Percentiles rank a stretch among this genome's conserved stretches.
These are phyloP conservation scores for Globisporangium barbulae DNA, from an alignment of 352 stramenopile species.

Conservation along the genomic window DNA sequence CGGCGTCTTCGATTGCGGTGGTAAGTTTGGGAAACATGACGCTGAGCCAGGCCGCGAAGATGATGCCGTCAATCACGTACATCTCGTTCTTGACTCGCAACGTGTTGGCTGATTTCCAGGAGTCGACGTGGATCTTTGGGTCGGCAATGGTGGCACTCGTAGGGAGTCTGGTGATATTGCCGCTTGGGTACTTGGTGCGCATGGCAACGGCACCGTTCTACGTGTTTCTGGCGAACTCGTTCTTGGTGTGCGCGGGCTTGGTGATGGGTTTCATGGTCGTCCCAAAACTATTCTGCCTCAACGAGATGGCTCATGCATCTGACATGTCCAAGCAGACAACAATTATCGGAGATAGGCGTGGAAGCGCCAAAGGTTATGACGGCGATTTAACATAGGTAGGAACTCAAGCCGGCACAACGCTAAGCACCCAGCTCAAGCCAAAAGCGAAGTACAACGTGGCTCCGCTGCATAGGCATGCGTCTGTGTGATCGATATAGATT, in stretches of 20 bases:
- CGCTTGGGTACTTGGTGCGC: conserved; percentile 24
- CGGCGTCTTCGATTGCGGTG: not conserved
- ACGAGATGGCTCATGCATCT: not conserved
- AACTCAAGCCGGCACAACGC: not conserved
- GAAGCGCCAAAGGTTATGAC: not conserved
- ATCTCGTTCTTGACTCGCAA: conserved; percentile 27
- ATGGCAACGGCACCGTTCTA: conserved; percentile 19
- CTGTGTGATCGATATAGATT: not conserved
- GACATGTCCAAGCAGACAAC: not conserved
- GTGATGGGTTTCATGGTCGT: conserved; percentile 22
- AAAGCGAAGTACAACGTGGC: not conserved
- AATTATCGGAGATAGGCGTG: not conserved
- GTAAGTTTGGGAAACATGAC: conserved; percentile 10
- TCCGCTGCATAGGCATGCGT: not conserved
- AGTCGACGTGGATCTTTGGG: conserved; percentile 31
- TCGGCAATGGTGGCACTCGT: conserved; percentile 24
- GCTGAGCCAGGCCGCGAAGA: conserved; percentile 10
- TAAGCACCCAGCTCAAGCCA: not conserved
- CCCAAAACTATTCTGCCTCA: conserved; percentile 12
- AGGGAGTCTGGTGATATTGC: conserved; percentile 19
- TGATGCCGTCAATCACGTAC: conserved; percentile 10
- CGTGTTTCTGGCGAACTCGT: conserved; percentile 11
- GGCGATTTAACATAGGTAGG: not conserved
- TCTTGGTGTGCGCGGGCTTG: conserved; percentile 14
- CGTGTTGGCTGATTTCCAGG: conserved; percentile 44